These are phyloP conservation scores for Curvularia sp. DNA, from an alignment of 2,329 filamentous ascomycete genomes.

Conservation along the genomic window DNA sequence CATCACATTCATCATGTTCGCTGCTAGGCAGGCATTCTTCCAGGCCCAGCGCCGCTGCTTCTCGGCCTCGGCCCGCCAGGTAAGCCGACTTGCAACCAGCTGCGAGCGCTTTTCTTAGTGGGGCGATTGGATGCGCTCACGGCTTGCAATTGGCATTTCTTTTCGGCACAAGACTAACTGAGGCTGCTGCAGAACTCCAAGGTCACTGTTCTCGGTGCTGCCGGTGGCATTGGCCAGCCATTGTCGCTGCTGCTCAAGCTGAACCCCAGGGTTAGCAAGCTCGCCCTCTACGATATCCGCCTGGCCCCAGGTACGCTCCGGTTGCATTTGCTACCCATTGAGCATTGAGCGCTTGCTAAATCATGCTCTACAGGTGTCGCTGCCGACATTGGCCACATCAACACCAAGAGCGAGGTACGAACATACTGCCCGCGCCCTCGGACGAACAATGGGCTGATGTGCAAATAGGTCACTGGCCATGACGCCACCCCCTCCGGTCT, in stretches of 20 bases:
- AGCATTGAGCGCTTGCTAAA: constrained; percentile 24
- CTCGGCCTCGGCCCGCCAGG: constrained; percentile 60
- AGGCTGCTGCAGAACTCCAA: constrained; percentile 77
- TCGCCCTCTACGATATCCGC: constrained; percentile 97
- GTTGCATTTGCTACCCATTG: constrained; percentile 1
- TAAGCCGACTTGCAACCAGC: constrained; percentile 42
- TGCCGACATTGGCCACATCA: constrained; percentile 97
- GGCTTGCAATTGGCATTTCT: constrained; percentile 19
- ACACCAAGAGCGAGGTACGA: constrained; percentile 84
- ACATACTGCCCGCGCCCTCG: not conserved
- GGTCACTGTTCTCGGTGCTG: constrained; percentile 95
- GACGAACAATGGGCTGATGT: constrained; percentile 28
- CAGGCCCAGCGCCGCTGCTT: constrained; percentile 61
- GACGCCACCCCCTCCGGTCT: constrained; percentile 79
- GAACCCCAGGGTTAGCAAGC: constrained; percentile 91
- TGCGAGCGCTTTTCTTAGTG: constrained; percentile 35
- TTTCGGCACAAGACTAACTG: constrained; percentile 31
- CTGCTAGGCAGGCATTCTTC: constrained; percentile 61
- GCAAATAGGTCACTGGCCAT: constrained; percentile 77
- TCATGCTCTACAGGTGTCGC: constrained; percentile 75
- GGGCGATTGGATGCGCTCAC: constrained; percentile 13
- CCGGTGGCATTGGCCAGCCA: constrained; percentile 97
- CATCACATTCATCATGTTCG: constrained; percentile 67
- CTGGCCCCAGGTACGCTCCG: constrained; percentile 80
- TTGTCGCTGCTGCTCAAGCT: constrained; percentile 98